Base-by-base conservation (phyloP, 176 grass and related monocot genomes). In the Neostapfia colusana region DNA sequence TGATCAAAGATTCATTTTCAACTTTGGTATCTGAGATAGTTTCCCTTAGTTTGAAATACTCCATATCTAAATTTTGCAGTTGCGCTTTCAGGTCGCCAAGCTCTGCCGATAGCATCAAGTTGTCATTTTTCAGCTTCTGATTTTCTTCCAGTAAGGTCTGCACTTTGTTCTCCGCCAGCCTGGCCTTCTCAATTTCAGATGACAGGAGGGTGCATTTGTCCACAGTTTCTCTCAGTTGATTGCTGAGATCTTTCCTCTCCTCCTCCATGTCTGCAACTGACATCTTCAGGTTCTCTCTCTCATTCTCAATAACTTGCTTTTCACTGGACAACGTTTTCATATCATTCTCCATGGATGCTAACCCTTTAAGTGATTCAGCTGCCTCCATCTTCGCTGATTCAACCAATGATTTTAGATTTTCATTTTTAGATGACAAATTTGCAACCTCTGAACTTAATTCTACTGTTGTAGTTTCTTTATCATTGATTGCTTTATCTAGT, bases 381-480 rank as follows among this genome's bases (percentile, higher is more conserved):
- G 49, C 68, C 39, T 83, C 73, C 44, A 48, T 82, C 49, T 90
- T 65, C 53, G 83, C 65, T 67, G 24, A 66, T 77, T 85, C 85
- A 57, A 88, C 31, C 59, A 70, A 59, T 34, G 70, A 65, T 67
- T 87, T 93, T 69, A 93, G 79, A 48, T 65, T 87, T 64, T 91
- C 65, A 15, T 83, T 93, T 50, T 88, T 82, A 41, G 74, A 82
- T 86, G 66, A 83, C 67, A 93, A 48, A 57, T 63, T 89, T 65
- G 70, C 81, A 73, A 55, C 56, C 41, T 91, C 73, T 51, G 74
- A 76, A 54, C 56, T 84, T 59, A 88, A 83, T 31, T 76, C 71
- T n/a, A 42, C 66, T 59, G 45, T 75, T 82, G 83, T 53, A 44
- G 74, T 18, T 88, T 91, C 94, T 67, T 88, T 91, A 69, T 93